Evolutionary conservation across 371 early-diverging fungal species (phyloP).

Genomic region (Mucor circinelloides): DNA sequence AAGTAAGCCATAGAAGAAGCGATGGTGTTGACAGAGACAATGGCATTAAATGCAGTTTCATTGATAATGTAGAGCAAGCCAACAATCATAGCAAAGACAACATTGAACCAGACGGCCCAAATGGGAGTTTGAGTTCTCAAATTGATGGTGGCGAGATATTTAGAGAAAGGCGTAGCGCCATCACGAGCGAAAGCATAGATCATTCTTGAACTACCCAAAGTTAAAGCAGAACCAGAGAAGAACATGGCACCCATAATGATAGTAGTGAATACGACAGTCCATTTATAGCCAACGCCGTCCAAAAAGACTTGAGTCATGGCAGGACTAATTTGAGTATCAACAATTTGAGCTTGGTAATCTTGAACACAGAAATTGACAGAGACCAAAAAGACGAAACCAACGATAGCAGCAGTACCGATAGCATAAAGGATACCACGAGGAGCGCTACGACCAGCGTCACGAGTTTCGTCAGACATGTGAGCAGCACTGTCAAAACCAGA

Average conservation of each 20-base stretch:
- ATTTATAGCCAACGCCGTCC: conserved; percentile 54
- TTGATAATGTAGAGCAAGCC: conserved; percentile 56
- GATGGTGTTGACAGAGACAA: conserved; percentile 75
- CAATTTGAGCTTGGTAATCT: conserved; percentile 46
- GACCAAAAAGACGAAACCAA: conserved; percentile 52
- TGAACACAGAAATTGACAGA: conserved; percentile 49
- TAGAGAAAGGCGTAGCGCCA: conserved; percentile 64
- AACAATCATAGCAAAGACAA: conserved; percentile 40
- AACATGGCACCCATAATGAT: conserved; percentile 62
- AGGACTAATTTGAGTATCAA: conserved; percentile 40
- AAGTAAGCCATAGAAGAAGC: conserved; percentile 74
- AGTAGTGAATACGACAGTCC: conserved; percentile 54
- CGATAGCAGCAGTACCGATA: conserved; percentile 48
- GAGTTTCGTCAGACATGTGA: conserved; percentile 76
- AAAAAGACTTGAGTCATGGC: conserved; percentile 53
- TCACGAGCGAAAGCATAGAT: conserved; percentile 77
- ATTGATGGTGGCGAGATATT: conserved; percentile 45
- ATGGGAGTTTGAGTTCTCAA: conserved; percentile 32
- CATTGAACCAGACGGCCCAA: conserved; percentile 42
- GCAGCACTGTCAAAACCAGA: conserved; percentile 73
- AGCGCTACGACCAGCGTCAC: conserved; percentile 59
- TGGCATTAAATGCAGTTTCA: conserved; percentile 61
- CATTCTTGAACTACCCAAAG: conserved; percentile 67
- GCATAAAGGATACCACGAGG: conserved; percentile 63
- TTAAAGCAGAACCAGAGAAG: conserved; percentile 58